These are phyloP conservation scores for Hypoxylon perforatum DNA, from an alignment of 495 filamentous ascomycete genomes.

Conservation along the genomic window DNA sequence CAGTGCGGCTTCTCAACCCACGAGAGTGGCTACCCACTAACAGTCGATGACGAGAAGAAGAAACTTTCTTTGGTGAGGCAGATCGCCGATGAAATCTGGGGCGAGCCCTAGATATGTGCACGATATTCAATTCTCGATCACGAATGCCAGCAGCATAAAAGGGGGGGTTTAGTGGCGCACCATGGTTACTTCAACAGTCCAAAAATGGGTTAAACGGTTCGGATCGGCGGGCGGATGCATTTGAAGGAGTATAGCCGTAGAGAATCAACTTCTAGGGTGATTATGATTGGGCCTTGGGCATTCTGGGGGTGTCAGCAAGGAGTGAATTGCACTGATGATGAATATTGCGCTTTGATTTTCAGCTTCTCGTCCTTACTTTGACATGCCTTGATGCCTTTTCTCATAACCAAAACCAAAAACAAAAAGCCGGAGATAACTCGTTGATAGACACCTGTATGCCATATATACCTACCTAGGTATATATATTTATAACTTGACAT, in stretches of 20 bases:
- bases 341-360: no score
- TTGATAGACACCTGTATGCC: no score
- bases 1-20: conserved; percentile 86
- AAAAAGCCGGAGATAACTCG: no score
- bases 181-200: conserved; percentile 43
- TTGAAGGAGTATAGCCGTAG: conserved; percentile 18
- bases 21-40: conserved; percentile 72
- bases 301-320: no score
- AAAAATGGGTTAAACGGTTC: conserved; percentile 25
- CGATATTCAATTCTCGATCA: conserved; percentile 1
- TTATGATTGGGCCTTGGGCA: neutral
- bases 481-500: no score
- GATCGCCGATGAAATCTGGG: conserved; percentile 77
- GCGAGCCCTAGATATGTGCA: conserved; percentile 61
- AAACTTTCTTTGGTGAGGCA: conserved; percentile 75
- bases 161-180: conserved; percentile 15
- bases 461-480: no score
- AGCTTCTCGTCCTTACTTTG: no score
- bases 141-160: conserved; percentile 7
- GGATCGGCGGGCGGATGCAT: neutral
- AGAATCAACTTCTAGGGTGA: conserved; percentile 42
- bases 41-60: conserved; percentile 73
- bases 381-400: no score
- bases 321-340: no score
- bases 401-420: no score